A percentile compares a stretch with the other conserved stretches of the same genome.
phyloP scores from a whole-genome alignment of 2,329 filamentous ascomycete genomes.

The Periconia digitata region DNA sequence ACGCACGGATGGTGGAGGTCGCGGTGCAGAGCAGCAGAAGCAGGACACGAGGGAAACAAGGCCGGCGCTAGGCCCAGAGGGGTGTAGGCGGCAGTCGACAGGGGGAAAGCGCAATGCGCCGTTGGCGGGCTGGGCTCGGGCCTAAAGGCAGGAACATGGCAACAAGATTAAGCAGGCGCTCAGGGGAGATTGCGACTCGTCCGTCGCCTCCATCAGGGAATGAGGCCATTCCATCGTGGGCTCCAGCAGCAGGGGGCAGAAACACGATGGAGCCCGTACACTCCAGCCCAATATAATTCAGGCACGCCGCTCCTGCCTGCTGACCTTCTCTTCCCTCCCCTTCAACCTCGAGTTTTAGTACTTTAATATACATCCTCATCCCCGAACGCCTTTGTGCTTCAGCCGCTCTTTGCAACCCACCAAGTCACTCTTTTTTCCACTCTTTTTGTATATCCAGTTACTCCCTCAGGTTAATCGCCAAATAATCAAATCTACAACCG shows the following conservation, averaged over 20 bases:
- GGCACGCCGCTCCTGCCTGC: background rate
- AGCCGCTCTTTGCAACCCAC: slow-evolving; percentile 27
- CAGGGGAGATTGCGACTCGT: no score
- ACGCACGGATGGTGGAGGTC: no score
- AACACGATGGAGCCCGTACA: no score
- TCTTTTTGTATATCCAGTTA: background rate
- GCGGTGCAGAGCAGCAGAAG: background rate
- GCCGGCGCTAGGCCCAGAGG: background rate
- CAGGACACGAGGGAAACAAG: no score
- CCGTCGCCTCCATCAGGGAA: no score
- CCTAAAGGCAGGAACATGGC: background rate
- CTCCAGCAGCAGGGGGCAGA: no score
- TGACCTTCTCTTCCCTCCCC: slow-evolving; percentile 19
- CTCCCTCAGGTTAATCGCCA: slow-evolving; percentile 25
- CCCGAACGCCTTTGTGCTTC: slow-evolving; percentile 29
- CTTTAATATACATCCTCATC: slow-evolving; percentile 1
- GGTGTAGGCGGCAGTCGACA: background rate
- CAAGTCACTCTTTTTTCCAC: background rate
- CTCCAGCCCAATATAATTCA: background rate
- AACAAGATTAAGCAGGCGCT: no score
- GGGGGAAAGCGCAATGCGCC: background rate
- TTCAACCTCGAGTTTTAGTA: slow-evolving; percentile 10
- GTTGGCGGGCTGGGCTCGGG: background rate
- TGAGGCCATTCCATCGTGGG: background rate
- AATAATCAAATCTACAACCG: slow-evolving; percentile 23